Evolutionary conservation across 1,139 yeast species (phyloP), one percentile per base, ranked within the genome.

Genomic region (Saccharomyces hybrid): DNA sequence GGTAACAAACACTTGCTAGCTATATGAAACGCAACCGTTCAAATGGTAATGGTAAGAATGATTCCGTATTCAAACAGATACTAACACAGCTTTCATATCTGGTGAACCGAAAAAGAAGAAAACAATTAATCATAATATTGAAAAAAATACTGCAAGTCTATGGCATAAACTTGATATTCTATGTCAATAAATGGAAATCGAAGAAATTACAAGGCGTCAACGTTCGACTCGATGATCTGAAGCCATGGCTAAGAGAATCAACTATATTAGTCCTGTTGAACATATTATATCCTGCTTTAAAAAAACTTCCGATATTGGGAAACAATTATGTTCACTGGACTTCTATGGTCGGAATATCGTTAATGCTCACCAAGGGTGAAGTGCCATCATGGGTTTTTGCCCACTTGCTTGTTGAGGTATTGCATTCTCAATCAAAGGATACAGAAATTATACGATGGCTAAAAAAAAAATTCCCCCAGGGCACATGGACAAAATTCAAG

Each of bases 401-500:
- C 6, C 42, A 38, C 23, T 16, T 38, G 23, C 42, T 38, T 38
- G 6, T 38, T 8, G 42, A 38, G 23, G 23, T 16, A 14, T 38
- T 38, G 23, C 48, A 50, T 56, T 28, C 42, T 38, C 9, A 38
- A 38, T 16, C 11, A 7, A 38, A 38, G 23, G 42, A 3, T 38
- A 1, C 42, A 14, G 11, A 11, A 38, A 14, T 16, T 3, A 11
- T 11, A 16, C 42, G 11, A 38, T 38, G 42, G 42, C 3, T 16
- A 7, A 16, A 14, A 38, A 38, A 2, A 16, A 38, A 16, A 8
- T 16, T 16, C 3, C 6, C 42, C 42, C 23, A 14, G 13, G 25
- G 13, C 11, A 38, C 42, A 38, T 14, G 9, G 11, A 16, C 23
- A 38, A 34, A 49, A 14, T 14, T 54, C 11, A 55, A 61, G 38